Evolutionary conservation across 1,284 basidiomycete species (phyloP), one percentile per base, ranked within the genome.

Genomic region (Malassezia dermatis): DNA sequence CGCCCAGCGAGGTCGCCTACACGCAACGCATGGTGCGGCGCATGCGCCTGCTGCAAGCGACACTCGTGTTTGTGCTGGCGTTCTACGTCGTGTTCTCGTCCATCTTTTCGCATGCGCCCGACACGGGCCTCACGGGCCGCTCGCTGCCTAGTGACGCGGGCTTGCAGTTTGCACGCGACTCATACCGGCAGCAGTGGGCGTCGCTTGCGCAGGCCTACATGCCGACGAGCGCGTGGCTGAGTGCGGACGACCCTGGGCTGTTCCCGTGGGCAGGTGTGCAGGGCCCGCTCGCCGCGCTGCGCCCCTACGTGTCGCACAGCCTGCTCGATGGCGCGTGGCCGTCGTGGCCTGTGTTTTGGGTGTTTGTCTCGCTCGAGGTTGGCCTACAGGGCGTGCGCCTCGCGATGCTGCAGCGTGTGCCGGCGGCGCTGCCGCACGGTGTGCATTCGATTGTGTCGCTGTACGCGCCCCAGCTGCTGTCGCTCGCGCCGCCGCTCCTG

Each of bases 311-410:
- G 11, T 49, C 48, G 30, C n/a, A 26, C 11, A 30, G 21, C 10
- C 21, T 31, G 37, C 19, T 35, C 19, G 32, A 43, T 23, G 39
- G 21, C 2, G 44, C 24, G n/a, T 45, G 46, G 30, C 55, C 55
- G 13, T 21, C 32, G 11, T 57, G 55, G 55, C 71, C 71, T 13
- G 53, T 73, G 23, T 74, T 73, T 47, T 73, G 63, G 62, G 62
- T 73, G 55, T 71, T 74, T 42, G 52, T 71, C 28, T 55, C 64
- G 10, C 57, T 74, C 45, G 70, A 72, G 37, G 24, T 71, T 10
- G 42, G 52, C 1, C 57, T 73, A 7, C 69, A 73, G 42, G 61
- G 62, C 15, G 40, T 56, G 11, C 54, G 70, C 11, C 60, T 73
- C 53, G 58, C 45, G 19, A 51, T 63, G 47, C 58, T 59, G 42